phyloP scores from a whole-genome alignment of 257 asterid genomes.

The Cordia subcordata region DNA sequence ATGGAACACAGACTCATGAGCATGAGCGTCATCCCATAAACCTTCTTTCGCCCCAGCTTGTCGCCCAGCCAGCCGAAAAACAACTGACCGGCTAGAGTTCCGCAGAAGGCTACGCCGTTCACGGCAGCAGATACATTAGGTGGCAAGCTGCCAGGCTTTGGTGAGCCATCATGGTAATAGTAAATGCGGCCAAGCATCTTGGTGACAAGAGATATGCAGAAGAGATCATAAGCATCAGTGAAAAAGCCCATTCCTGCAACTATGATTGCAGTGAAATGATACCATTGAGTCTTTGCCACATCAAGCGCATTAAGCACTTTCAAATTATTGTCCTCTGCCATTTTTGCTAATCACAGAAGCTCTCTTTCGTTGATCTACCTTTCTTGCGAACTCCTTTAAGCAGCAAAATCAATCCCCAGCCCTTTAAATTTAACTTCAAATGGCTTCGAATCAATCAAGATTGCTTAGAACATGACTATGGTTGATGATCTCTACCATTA shows the following conservation, averaged over 20 bases:
- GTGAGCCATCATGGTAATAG: neutral
- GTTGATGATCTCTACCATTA: no score
- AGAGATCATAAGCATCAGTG: neutral
- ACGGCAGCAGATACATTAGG: neutral
- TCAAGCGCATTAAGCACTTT: neutral
- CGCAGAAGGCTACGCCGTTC: neutral
- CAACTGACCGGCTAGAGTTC: neutral
- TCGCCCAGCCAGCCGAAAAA: neutral
- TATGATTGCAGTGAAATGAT: neutral
- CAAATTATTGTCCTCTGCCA: neutral
- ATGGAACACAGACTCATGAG: neutral
- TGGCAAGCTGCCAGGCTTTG: neutral
- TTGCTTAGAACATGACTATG: no score
- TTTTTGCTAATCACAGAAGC: constrained; percentile 8
- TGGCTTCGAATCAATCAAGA: no score
- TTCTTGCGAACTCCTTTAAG: no score
- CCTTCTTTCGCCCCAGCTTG: neutral
- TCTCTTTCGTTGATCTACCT: no score
- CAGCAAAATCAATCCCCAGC: neutral
- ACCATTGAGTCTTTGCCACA: neutral
- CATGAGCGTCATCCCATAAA: neutral
- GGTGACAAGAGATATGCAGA: neutral
- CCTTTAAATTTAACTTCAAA: no score
- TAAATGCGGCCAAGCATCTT: neutral
- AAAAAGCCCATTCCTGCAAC: neutral